Base-by-base conservation (phyloP, 257 asterid species). In the Scutellaria baicalensis region DNA sequence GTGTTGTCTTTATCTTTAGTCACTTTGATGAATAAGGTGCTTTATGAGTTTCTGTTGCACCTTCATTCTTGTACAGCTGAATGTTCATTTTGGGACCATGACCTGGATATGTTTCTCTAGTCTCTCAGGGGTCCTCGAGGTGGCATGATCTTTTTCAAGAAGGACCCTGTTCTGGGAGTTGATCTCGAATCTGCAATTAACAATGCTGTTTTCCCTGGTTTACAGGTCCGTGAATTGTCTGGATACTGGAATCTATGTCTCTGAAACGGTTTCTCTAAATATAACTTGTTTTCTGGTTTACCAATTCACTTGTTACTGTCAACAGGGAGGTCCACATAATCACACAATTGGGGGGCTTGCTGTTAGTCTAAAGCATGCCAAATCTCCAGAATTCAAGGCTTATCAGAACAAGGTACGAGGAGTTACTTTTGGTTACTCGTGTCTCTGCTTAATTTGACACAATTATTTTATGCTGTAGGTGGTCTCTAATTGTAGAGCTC, bases 81-180 rank as follows among this genome's bases (percentile, higher is more conserved):
- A 14, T 42, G 63, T 60, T 58, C 33, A 70, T 17, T 70, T 23
- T 14, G 35, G 60, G 51, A 64, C 14, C 16, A 42, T 77, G 44
- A 81, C 75, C 13, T 59, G 60, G 48, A 45, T 61, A 63, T 66
- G 33, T 71, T 75, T 74, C 70, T 81, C 42, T 82, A 94, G 99
- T 89, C 97, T 66, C 89, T 91, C 66, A 83, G 99, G 80, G 99
- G 99, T 48, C 97, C 97, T 5, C 85, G 99, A 79, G 99, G 97
- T 17, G 96, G 97, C 79, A 91, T 94, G 97, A 94, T 94, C 72
- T 94, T 94, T 77, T 94, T 91, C 93, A 89, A 75, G 87, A 91
- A 88, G 82, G 95, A 89, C 51, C 95, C 97, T 52, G 81, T 91
- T 78, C 81, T 86, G 17, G 97, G 96, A 36, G 82, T 89, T 59